A percentile compares a stretch with the other conserved stretches of the same genome.
These are phyloP conservation scores for Carpinus viminea DNA, from an alignment of 306 rosid species.

Conservation along the genomic window DNA sequence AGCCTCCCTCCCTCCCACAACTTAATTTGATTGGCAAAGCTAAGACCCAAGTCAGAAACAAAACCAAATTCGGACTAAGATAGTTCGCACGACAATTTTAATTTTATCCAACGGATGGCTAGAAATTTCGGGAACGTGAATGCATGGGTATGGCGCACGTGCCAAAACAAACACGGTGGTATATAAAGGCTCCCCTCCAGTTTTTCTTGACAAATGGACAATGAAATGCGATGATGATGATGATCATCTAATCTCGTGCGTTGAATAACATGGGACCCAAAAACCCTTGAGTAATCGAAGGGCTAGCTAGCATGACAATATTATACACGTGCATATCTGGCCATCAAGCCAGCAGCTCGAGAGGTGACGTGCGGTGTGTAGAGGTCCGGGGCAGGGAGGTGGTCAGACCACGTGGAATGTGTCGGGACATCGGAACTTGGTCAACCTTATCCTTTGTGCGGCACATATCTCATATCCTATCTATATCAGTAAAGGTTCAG, in stretches of 20 bases:
- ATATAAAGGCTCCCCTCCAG: neutral
- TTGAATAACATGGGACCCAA: neutral
- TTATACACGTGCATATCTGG: constrained; percentile 23
- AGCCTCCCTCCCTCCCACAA: too few relatives aligned
- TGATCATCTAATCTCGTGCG: neutral
- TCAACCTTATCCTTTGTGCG: constrained; percentile 31
- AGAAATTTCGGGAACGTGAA: too few relatives aligned
- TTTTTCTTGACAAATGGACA: neutral
- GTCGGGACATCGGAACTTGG: constrained; percentile 39
- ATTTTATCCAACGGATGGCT: too few relatives aligned
- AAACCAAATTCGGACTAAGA: too few relatives aligned
- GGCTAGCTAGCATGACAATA: neutral
- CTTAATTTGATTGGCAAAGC: too few relatives aligned
- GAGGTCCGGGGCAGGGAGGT: constrained; percentile 3
- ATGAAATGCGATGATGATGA: too few relatives aligned
- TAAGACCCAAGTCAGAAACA: too few relatives aligned
- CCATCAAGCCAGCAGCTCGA: neutral
- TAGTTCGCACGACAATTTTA: too few relatives aligned
- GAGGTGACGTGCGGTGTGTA: constrained; percentile 32
- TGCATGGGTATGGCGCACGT: too few relatives aligned
- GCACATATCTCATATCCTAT: too few relatives aligned
- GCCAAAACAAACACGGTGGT: too few relatives aligned
- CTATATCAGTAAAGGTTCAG: too few relatives aligned
- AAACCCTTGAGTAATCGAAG: neutral
- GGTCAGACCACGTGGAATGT: constrained; percentile 27